A percentile compares a stretch with the other conserved stretches of the same genome.
These are phyloP conservation scores for Scheffersomyces illinoinensis DNA, from an alignment of 1,139 yeast genomes.

Conservation along the genomic window DNA sequence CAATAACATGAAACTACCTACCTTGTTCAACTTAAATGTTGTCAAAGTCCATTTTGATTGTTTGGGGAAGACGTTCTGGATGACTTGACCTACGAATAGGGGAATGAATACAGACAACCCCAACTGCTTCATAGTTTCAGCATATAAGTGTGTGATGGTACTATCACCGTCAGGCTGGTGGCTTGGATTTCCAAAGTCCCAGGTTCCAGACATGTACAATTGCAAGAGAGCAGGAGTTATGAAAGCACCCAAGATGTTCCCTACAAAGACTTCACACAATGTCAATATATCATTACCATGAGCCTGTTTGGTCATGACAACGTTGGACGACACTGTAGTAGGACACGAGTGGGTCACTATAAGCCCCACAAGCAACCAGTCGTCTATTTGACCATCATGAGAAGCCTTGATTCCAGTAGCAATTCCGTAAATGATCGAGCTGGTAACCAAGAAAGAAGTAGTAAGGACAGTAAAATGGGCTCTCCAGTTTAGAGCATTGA, in stretches of 20 bases:
- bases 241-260: slow-evolving; percentile 82
- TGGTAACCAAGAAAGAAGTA: slow-evolving; percentile 72
- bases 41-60: slow-evolving; percentile 61
- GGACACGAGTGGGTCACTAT: slow-evolving; percentile 86
- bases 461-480: slow-evolving; percentile 74
- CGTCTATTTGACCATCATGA: slow-evolving; percentile 56
- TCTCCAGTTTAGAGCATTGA: slow-evolving; percentile 72
- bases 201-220: slow-evolving; percentile 59
- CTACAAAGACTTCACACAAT: slow-evolving; percentile 80
- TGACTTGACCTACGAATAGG: slow-evolving; percentile 80
- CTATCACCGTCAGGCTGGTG: slow-evolving; percentile 44
- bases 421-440: slow-evolving; percentile 74
- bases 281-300: slow-evolving; percentile 80
- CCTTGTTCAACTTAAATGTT: slow-evolving; percentile 63
- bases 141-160: slow-evolving; percentile 59
- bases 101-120: slow-evolving; percentile 86
- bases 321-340: slow-evolving; percentile 87
- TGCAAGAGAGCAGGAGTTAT: slow-evolving; percentile 83
- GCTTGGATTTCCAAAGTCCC: slow-evolving; percentile 85
- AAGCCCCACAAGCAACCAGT: slow-evolving; percentile 77
- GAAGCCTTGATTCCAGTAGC: slow-evolving; percentile 66
- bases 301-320: slow-evolving; percentile 85
- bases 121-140: slow-evolving; percentile 78
- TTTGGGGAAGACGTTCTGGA: slow-evolving; percentile 68
- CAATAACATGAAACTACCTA: slow-evolving; percentile 76